Conservation (phyloP, 169 alveolate genomes). For the Cryptosporidium xiaoi region DNA sequence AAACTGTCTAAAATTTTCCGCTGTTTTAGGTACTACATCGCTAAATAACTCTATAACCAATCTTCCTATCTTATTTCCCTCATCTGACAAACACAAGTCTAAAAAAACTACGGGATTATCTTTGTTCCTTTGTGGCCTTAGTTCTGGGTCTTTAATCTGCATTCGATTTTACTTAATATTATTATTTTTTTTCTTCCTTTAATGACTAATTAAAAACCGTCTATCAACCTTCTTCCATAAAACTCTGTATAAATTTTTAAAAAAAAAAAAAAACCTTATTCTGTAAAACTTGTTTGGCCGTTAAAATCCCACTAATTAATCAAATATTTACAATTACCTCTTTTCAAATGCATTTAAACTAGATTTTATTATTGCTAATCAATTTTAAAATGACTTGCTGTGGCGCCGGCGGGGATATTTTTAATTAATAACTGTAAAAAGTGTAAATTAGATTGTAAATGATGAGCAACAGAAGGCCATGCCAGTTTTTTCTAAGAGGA, state of each 20-base stretch:
- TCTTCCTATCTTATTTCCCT: slow-evolving; percentile 88
- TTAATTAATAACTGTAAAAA: neutral
- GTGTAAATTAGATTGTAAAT: neutral
- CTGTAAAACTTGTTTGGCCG: no score
- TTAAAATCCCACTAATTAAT: no score
- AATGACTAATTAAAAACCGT: neutral
- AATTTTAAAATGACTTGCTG: neutral
- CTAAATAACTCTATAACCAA: slow-evolving; percentile 94
- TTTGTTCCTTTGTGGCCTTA: slow-evolving; percentile 76
- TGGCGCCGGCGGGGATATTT: neutral
- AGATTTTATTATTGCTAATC: neutral
- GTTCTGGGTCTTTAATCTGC: slow-evolving; percentile 58
- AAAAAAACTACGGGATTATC: slow-evolving; percentile 92
- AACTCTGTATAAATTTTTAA: no score
- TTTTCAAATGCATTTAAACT: neutral
- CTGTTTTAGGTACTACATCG: slow-evolving; percentile 96
- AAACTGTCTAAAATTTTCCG: slow-evolving; percentile 96
- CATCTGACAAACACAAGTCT: slow-evolving; percentile 86
- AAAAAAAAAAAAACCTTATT: no score
- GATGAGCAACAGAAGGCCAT: slow-evolving; percentile 73
- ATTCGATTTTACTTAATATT: neutral
- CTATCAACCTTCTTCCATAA: no score
- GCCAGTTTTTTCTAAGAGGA: slow-evolving; percentile 71
- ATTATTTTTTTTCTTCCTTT: neutral
- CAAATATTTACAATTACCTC: neutral